Evolutionary conservation across 2,329 filamentous ascomycete species (phyloP), one percentile per base, ranked within the genome.

Genomic region (Hymenoscyphus linearis): DNA sequence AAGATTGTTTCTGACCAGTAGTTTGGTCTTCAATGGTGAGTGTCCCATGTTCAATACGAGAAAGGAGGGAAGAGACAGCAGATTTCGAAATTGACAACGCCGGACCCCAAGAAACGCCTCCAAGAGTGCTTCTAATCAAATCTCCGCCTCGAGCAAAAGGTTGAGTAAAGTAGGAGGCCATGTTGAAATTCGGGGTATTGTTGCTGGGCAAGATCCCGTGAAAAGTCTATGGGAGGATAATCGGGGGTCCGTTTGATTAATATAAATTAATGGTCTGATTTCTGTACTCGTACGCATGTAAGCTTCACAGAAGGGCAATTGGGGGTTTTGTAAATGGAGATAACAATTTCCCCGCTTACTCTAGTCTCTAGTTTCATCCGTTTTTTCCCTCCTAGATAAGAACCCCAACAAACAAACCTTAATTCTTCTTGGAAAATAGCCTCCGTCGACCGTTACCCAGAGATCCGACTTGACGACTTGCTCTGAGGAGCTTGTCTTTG

Each of bases 1-100:
- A 81, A 9, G 77, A 69, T 52, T 73, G 70, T 58, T 74, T 75
- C 37, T 76, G 73, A 4, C 76, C 76, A 0, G 74, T 73, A 0
- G 77, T 75, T 67, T 80, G 75, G 65, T 83, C 80, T 13, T 79
- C 73, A 18, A 83, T 69, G 14, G 80, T 65, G 18, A 83, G 68
- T 0, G 79, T 81, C 16, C 81, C 81, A 12, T 73, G 65, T 58
- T 81, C 74, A 56, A 83, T 80, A 50, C 74, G 75, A 3, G 76
- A 75, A 34, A 83, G 74, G 1, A 80, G 71, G 2, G 77, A 76
- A 47, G 78, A 74, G 25, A 82, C 74, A 5, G 76, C 74, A 1
- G 77, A 73, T 68, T 78, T 80, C 31, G 80, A 81, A 22, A 81
- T 54, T 18, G 77, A 73, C 40, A 82, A 65, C 10, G 75, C 78